phyloP scores from a whole-genome alignment of 164 flowering plant species.

The Protea cynaroides region DNA sequence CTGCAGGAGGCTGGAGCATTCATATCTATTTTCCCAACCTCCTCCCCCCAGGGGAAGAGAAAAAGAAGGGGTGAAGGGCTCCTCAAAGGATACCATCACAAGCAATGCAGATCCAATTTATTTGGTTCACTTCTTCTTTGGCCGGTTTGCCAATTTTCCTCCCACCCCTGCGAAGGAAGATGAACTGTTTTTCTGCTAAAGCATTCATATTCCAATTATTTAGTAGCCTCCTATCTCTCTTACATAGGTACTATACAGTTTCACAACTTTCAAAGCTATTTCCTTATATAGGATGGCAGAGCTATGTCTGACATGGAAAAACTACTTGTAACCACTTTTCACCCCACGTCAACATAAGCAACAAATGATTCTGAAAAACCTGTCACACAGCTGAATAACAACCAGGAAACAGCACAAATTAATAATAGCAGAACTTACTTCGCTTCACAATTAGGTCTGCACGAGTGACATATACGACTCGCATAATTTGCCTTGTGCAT shows the following conservation, averaged over 20 bases:
- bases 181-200: neutral
- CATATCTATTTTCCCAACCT: no score
- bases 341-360: neutral
- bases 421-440: conserved; percentile 44
- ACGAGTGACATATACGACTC: conserved; percentile 97
- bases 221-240: neutral
- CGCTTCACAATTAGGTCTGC: conserved; percentile 98
- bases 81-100: no score
- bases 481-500: conserved; percentile 99
- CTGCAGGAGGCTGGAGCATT: neutral
- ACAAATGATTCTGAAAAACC: neutral
- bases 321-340: neutral
- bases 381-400: neutral
- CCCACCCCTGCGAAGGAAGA: no score
- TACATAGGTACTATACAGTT: no score
- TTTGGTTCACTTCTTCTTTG: no score
- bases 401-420: neutral
- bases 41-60: no score
- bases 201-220: neutral
- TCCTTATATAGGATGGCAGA: no score
- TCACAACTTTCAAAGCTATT: no score
- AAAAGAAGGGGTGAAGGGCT: no score
- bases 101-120: no score
- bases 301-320: no score
- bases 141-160: no score